Percentiles rank a stretch among this genome's conserved stretches.
phyloP scores from a whole-genome alignment of 768 basidiomycete genomes.

The Tephrocybe sp. region DNA sequence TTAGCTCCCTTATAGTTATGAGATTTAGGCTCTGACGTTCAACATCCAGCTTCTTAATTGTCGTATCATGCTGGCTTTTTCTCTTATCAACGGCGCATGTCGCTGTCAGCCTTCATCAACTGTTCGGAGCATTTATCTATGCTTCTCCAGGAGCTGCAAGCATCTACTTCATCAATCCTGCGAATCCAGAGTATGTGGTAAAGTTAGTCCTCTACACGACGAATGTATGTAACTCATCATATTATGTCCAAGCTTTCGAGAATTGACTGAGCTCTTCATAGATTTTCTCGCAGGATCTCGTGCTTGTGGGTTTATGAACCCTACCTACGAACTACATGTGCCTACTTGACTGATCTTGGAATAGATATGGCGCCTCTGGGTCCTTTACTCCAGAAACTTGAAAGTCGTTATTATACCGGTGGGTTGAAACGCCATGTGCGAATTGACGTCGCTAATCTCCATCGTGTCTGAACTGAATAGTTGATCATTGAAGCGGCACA shows the following conservation, averaged over 20 bases:
- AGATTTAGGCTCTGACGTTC: not conserved
- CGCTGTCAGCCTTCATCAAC: not conserved
- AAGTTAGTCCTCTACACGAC: not conserved
- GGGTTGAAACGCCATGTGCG: too few species aligned
- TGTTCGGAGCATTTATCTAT: not conserved
- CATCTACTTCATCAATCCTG: not conserved
- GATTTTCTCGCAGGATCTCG: not conserved
- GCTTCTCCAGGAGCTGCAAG: not conserved
- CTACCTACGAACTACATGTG: too few species aligned
- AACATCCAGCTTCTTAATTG: not conserved
- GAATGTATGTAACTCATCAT: not conserved
- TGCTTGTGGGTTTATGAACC: not conserved
- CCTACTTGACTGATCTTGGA: not conserved
- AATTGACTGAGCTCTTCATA: not conserved
- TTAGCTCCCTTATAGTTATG: not conserved
- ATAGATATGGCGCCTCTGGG: constrained; percentile 1
- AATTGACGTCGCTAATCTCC: too few species aligned
- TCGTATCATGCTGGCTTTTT: not conserved
- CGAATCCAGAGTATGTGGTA: not conserved
- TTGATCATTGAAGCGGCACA: not conserved
- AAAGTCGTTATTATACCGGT: not conserved
- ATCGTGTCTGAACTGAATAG: too few species aligned
- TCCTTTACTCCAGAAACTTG: not conserved
- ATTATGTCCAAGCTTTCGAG: not conserved
- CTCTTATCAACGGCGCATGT: not conserved